These are phyloP conservation scores for Aspergillus nanangensis DNA, from an alignment of 495 filamentous ascomycete species.

Conservation along the genomic window DNA sequence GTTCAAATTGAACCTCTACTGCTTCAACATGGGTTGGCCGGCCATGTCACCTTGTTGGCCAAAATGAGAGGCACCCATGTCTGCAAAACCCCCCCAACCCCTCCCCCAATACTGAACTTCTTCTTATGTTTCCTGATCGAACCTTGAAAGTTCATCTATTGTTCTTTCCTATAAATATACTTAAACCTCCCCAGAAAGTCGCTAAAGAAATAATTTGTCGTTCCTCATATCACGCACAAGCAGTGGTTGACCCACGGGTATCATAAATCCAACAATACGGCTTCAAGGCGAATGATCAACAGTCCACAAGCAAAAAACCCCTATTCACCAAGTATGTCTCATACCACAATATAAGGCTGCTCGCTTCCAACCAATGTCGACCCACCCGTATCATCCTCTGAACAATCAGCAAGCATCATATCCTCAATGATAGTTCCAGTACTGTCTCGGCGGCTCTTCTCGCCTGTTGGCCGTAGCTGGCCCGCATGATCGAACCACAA, in stretches of 20 bases:
- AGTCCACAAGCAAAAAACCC: neutral
- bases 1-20: no score
- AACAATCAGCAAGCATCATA: neutral
- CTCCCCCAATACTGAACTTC: no score
- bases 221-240: neutral
- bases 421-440: conserved; percentile 21
- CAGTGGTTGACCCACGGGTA: neutral
- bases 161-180: no score
- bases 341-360: conserved; percentile 11
- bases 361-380: conserved; percentile 7
- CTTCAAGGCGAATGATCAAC: neutral
- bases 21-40: no score
- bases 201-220: neutral
- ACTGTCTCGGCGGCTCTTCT: conserved; percentile 13
- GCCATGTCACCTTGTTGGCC: no score
- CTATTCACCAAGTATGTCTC: neutral
- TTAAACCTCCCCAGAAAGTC: no score
- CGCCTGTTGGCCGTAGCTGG: conserved; percentile 6
- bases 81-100: no score
- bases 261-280: neutral
- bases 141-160: no score
- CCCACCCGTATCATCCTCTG: conserved; percentile 4
- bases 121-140: no score
- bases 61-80: no score
- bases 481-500: conserved; percentile 23